Base-by-base conservation (phyloP, 202 grass and related monocot genomes). In the Schoenoplectus triqueter region DNA sequence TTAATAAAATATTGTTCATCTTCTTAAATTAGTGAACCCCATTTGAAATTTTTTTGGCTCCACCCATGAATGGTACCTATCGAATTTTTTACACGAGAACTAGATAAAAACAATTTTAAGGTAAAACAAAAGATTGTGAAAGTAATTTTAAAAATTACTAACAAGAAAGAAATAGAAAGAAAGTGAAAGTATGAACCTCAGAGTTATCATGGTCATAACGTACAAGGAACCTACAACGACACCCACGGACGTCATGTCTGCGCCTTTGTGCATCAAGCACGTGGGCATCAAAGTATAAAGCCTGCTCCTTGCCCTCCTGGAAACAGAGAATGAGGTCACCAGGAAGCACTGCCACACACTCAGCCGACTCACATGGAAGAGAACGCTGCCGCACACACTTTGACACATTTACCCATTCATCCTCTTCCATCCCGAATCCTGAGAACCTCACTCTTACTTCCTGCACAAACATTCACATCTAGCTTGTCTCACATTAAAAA, bases 261-360 rank as follows among this genome's bases (percentile, higher is more conserved):
- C 96, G 88, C 82, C 96, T 92, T 90, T 99, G 96, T 73, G 92
- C 93, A 86, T 99, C 96, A 87, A 95, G 93, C 71, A 99, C 90
- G 84, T 86, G 89, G 19, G 96, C 91, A 90, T 96, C 93, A 60
- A 96, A 99, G 88, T 99, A 99, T 20, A 99, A 92, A 86, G 96
- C 96, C 84, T 99, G 96, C 72, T 99, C 96, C 89, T 99, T 99
- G 68, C 93, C 96, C 90, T 99, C 96, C 93, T 99, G 89, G 8
- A 96, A 99, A 86, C 96, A 99, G 52, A 99, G 91, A 55, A 99
- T 94, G 62, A 94, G 93, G 81, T 96, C 93, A 68, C 93, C 93
- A 56, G 89, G 80, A 0, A 55, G 76, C 85, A 99, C 76, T 17
- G 64, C 88, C 77, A 54, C 61, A 71, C 96, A 99, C 67, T 99